phyloP scores from a whole-genome alignment of 106 monocot species.

The Acanthochlamys bracteata region DNA sequence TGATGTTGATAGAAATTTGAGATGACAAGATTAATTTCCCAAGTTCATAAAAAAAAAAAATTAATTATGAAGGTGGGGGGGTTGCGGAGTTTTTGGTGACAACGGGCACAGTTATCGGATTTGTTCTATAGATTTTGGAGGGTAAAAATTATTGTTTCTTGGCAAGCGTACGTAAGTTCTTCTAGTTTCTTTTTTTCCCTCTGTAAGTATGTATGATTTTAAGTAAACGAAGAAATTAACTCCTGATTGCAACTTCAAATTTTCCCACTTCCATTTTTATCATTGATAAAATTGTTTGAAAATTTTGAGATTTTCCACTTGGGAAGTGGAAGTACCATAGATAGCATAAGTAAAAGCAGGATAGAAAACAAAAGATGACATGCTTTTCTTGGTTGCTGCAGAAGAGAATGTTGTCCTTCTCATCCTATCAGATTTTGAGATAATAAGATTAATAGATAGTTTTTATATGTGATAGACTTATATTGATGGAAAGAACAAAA shows the following conservation, averaged over 20 bases:
- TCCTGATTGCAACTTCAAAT: too few relatives aligned
- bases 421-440: too few relatives aligned
- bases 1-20: neutral
- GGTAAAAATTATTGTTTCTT: too few relatives aligned
- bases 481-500: neutral
- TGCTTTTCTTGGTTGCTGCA: neutral
- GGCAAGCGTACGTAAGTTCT: too few relatives aligned
- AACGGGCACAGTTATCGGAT: neutral
- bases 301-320: neutral
- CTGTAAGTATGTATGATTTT: too few relatives aligned
- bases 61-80: too few relatives aligned
- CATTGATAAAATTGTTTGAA: neutral
- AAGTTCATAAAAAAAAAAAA: too few relatives aligned
- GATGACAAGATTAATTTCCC: neutral
- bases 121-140: neutral
- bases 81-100: too few relatives aligned
- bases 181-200: too few relatives aligned
- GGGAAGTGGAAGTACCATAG: neutral
- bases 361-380: neutral
- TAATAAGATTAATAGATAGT: too few relatives aligned
- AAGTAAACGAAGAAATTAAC: too few relatives aligned
- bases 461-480: neutral
- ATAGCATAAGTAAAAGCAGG: neutral
- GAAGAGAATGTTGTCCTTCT: conserved; percentile 1
- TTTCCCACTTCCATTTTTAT: too few relatives aligned